phyloP scores from a whole-genome alignment of 2,329 filamentous ascomycete species.

The Cladophialophora immunda region DNA sequence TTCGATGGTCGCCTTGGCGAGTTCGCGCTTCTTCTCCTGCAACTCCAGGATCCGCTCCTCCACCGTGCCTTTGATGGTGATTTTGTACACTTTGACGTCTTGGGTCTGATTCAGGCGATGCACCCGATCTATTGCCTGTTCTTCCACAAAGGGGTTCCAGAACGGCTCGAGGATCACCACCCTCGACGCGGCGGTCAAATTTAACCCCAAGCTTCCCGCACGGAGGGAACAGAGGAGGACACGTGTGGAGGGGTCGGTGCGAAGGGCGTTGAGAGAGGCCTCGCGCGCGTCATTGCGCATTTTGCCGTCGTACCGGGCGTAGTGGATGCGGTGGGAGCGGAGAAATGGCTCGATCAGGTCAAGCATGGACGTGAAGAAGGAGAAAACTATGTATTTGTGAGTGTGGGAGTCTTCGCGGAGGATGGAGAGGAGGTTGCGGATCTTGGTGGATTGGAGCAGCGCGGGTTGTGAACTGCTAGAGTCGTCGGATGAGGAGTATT shows the following conservation, averaged over 20 bases:
- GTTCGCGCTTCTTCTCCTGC: conserved; percentile 89
- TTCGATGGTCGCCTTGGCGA: conserved; percentile 89
- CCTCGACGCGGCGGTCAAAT: conserved; percentile 89
- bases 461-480: conserved; percentile 57
- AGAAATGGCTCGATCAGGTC: conserved; percentile 95
- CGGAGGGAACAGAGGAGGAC: conserved; percentile 93
- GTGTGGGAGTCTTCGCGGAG: conserved; percentile 78
- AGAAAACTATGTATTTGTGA: conserved; percentile 98
- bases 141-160: conserved; percentile 99
- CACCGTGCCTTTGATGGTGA: conserved; percentile 85
- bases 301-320: conserved; percentile 89
- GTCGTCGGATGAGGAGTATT: conserved; percentile 55
- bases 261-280: conserved; percentile 78
- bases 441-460: conserved; percentile 79
- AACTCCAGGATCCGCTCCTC: conserved; percentile 95
- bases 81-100: conserved; percentile 93
- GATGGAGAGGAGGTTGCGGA: conserved; percentile 82
- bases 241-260: conserved; percentile 76
- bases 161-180: conserved; percentile 97
- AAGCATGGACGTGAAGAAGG: conserved; percentile 97
- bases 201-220: conserved; percentile 90
- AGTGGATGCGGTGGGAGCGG: conserved; percentile 74
- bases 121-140: conserved; percentile 97
- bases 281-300: conserved; percentile 96
- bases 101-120: conserved; percentile 97